Evolutionary conservation across 805 yeast genomes (phyloP), one percentile per base, ranked within the genome.

Genomic region (Cyberlindnera mrakii): DNA sequence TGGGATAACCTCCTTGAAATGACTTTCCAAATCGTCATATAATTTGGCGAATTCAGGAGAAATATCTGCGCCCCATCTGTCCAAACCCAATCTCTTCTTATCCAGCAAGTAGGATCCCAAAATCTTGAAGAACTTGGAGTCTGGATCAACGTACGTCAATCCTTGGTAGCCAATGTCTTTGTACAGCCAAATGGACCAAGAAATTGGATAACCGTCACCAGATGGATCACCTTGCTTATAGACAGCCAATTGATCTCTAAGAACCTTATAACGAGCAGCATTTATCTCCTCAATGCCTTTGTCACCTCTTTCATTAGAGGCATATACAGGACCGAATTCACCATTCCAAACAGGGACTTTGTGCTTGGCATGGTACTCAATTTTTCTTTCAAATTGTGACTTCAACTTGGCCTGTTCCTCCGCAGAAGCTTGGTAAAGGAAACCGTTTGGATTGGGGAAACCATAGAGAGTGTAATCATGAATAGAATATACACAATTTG

Each of bases 111-210:
- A 73, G 6, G 64, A 60, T 10, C 72, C 72, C 33, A 74, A 65
- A 7, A 72, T 53, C 46, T 67, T 40, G 52, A 54, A 70, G 64
- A 72, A 71, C 47, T 65, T 63, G 31, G 76, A 68, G 16, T 63
- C 50, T 30, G 77, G 75, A 10, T 67, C 27, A 29, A 72, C 77
- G 46, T 64, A 71, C 14, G 74, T 65, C 49, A 74, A 54, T 2
- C 77, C 78, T 59, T 74, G 78, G 54, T 60, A 72, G 9, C 78
- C 77, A 52, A 74, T 67, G 53, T 74, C 78, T 54, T 74, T 74
- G 57, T 74, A 74, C 8, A 72, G 58, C 78, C 78, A 74, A 44
- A 74, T 72, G 6, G 77, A 70, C 77, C 77, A 74, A 25, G 68
- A 53, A 41, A 73, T 72, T 17, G 75, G 70, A 10, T 65, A 29